Base-by-base conservation (phyloP, 495 filamentous ascomycete genomes). In the Hypomontagnella monticulosa region DNA sequence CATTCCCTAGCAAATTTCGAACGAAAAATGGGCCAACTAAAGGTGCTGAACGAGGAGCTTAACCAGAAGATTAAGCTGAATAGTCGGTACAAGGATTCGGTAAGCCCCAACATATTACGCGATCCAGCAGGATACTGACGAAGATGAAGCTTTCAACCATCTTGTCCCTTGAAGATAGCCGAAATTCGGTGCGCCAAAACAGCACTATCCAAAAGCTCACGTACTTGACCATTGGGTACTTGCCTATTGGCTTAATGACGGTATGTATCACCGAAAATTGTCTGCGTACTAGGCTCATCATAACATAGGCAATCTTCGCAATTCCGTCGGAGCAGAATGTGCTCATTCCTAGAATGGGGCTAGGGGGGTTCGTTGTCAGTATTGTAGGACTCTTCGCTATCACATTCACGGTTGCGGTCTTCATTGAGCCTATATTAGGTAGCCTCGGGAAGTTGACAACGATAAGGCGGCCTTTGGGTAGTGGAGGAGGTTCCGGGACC, bases 211-310 rank as follows among this genome's bases (percentile, higher is more conserved):
- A 58, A 10, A 57, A 69, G 23, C 38, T 72, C 9, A 72, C 70
- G 18, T 67, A 60, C 30, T 51, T 72, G 12, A 72, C 70, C 5
- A 72, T 72, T 23, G 66, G 58, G 15, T 72, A 72, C 18, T 36
- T 72, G 14, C 70, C 70, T 8, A 33, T 70, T 18, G 53, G 61
- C 7, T 60, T 66, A 12, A 62, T 72, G 14, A 60, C 61, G 1
- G 70, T 60, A 15, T n/a, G 10, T 16, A 30, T 4, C 14, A 4
- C 16, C 11, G 23, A 0, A 43, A 15, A 38, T 15, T 15, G 12
- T 10, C 1, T 34, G 18, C 14, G 5, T 10, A 1, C n/a, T 36
- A 55, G 18, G 4, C 41, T 44, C 1, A 46, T 32, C 33, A 20
- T 8, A 14, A 41, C 15, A n/a, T 14, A 56, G 53, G 53, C 40